phyloP scores from a whole-genome alignment of 2,329 filamentous ascomycete genomes.

The Aspergillus niger region DNA sequence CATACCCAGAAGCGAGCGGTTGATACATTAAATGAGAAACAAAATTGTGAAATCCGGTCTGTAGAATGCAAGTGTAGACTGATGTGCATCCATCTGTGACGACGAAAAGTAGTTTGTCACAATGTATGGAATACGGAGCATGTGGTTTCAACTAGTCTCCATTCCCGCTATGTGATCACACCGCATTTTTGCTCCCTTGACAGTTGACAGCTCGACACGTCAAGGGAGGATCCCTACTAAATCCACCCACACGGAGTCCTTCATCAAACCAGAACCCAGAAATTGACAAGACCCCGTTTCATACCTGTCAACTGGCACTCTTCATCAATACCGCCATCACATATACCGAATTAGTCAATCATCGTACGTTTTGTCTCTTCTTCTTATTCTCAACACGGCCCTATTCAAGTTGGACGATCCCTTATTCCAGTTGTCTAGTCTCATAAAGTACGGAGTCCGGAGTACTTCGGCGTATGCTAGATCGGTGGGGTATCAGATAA shows the following conservation, averaged over 20 bases:
- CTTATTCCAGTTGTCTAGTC: too few species aligned
- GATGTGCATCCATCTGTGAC: too few species aligned
- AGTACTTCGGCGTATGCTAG: too few species aligned
- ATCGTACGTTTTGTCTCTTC: too few species aligned
- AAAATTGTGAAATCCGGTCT: conserved; percentile 9
- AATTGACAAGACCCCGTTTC: not conserved
- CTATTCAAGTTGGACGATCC: too few species aligned
- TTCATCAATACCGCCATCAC: not conserved
- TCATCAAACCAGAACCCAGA: not conserved
- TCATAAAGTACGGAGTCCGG: too few species aligned
- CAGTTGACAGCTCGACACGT: not conserved
- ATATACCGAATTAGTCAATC: too few species aligned
- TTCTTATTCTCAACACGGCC: too few species aligned
- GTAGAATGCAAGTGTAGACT: not conserved
- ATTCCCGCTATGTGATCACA: not conserved
- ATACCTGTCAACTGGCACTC: not conserved
- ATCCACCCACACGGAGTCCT: not conserved
- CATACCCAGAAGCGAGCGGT: conserved; percentile 29
- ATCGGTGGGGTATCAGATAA: too few species aligned
- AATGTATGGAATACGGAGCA: not conserved
- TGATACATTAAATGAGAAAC: conserved; percentile 21
- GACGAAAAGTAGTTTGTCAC: too few species aligned
- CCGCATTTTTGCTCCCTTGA: not conserved
- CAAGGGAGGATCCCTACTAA: not conserved
- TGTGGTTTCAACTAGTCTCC: not conserved